Evolutionary conservation across 495 filamentous ascomycete genomes (phyloP).

Genomic region (Acidiella bohemica): DNA sequence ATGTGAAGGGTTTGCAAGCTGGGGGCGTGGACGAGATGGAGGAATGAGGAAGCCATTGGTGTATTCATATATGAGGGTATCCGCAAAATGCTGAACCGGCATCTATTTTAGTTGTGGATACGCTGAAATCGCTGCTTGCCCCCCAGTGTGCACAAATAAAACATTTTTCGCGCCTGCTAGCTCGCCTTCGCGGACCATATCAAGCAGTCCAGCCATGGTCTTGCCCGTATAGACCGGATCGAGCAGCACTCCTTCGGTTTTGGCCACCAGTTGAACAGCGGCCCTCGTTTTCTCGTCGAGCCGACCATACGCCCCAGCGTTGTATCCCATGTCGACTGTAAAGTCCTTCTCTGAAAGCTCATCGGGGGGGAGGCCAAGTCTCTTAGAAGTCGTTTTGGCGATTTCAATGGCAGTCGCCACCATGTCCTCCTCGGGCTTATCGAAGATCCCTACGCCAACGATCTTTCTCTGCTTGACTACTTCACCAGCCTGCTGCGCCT

Average conservation of each 20-base stretch:
- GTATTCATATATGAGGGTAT: too few relatives aligned
- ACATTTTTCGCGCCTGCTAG: constrained; percentile 41
- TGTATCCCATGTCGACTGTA: constrained; percentile 46
- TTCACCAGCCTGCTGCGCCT: too few relatives aligned
- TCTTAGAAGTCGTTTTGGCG: constrained; percentile 41
- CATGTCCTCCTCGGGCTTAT: constrained; percentile 40
- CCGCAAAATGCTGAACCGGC: too few relatives aligned
- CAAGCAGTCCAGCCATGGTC: constrained; percentile 51
- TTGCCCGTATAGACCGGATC: constrained; percentile 59
- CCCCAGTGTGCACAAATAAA: constrained; percentile 51
- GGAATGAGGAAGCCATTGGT: too few relatives aligned
- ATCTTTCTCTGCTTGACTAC: constrained; percentile 18
- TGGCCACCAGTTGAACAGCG: constrained; percentile 47
- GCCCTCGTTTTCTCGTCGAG: constrained; percentile 43
- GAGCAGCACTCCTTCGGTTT: constrained; percentile 51
- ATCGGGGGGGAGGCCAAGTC: constrained; percentile 38
- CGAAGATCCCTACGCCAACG: constrained; percentile 45
- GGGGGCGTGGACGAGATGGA: constrained; percentile 14
- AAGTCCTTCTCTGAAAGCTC: constrained; percentile 45
- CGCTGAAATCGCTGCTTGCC: constrained; percentile 19
- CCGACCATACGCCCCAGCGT: constrained; percentile 47
- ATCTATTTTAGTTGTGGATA: constrained; percentile 1
- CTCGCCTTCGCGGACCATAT: constrained; percentile 44
- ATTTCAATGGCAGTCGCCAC: constrained; percentile 43
- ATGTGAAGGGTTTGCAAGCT: constrained; percentile 17